Base-by-base conservation (phyloP, 257 asterid genomes). In the Rauvolfia tetraphylla region DNA sequence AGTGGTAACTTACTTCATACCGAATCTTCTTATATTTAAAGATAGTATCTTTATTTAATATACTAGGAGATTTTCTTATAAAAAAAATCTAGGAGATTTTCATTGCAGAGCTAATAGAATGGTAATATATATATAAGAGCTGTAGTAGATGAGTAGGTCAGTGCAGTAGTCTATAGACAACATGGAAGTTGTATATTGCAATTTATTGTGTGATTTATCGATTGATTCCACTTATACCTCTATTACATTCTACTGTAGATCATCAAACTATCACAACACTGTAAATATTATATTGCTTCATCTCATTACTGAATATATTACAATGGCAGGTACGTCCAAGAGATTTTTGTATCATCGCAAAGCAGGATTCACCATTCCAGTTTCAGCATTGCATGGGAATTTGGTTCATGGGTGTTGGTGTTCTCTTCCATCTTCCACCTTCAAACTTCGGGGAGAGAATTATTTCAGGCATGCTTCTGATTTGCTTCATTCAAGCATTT, bases 381-480 rank as follows among this genome's bases (percentile, higher is more conserved):
- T 62, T 25, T 83, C 88, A 39, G 74, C 63, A 14, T 7, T 46
- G 34, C 86, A 76, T 71, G 92, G 80, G 83, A 89, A 88, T 81
- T 57, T 71, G 13, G 76, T 78, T 59, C 89, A 84, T 58, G 86
- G 91, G 38, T 78, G 90, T 78, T 93, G 98, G 97, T 79, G 83
- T 72, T 87, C 82, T 0, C 84, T 90, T 58, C 68, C 90, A 59
- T 87, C 97, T 77, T 94, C 96, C 67, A 81, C 86, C 53, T 94
- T 94, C 81, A 90, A 84, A 87, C 89, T 94, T 38, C 87, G 97
- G 0, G 97, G 98, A 9, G 90, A 86, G 78, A 85, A 83, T 68
- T 94, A 84, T 78, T 90, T 90, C 92, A 92, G 95, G 98, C 84
- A 83, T 74, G 88, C 39, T 44, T 66, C 29, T 54, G 13, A 39